Percentiles rank a stretch among this genome's conserved stretches.
Evolutionary conservation across 1,139 yeast genomes (phyloP).

Genomic region (Hyphopichia burtonii): DNA sequence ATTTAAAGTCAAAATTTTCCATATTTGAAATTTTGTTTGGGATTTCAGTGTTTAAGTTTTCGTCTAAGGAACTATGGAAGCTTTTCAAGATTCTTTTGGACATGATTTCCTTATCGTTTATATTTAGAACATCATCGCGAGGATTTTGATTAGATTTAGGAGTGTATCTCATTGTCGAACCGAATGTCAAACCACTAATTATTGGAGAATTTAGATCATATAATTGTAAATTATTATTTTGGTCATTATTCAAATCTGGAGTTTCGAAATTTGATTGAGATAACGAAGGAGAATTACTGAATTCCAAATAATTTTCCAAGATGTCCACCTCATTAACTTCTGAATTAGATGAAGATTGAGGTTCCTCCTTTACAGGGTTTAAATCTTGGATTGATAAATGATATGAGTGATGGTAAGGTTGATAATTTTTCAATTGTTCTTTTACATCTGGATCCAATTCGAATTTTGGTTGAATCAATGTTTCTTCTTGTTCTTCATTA

Average conservation of each 20-base stretch:
- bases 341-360: slow-evolving; percentile 8
- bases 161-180: slow-evolving; percentile 22
- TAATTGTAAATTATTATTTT: slow-evolving; percentile 17
- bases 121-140: neutral
- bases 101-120: slow-evolving; percentile 3
- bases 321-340: slow-evolving; percentile 27
- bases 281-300: slow-evolving; percentile 20
- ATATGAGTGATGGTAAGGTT: slow-evolving; percentile 20
- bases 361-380: neutral
- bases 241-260: slow-evolving; percentile 8
- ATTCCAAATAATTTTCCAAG: slow-evolving; percentile 34
- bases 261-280: slow-evolving; percentile 6
- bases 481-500: neutral
- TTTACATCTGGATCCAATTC: neutral
- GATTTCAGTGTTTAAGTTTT: slow-evolving; percentile 19
- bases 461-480: neutral
- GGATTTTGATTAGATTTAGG: slow-evolving; percentile 1
- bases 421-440: neutral
- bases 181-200: slow-evolving; percentile 38
- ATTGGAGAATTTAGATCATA: slow-evolving; percentile 36
- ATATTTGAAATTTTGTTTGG: slow-evolving; percentile 14
- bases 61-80: slow-evolving; percentile 35
- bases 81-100: slow-evolving; percentile 15
- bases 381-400: slow-evolving; percentile 32
- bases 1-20: slow-evolving; percentile 10